Evolutionary conservation across 192 early-diverging fungal genomes (phyloP).

Genomic region (Haplosporangium gracile): DNA sequence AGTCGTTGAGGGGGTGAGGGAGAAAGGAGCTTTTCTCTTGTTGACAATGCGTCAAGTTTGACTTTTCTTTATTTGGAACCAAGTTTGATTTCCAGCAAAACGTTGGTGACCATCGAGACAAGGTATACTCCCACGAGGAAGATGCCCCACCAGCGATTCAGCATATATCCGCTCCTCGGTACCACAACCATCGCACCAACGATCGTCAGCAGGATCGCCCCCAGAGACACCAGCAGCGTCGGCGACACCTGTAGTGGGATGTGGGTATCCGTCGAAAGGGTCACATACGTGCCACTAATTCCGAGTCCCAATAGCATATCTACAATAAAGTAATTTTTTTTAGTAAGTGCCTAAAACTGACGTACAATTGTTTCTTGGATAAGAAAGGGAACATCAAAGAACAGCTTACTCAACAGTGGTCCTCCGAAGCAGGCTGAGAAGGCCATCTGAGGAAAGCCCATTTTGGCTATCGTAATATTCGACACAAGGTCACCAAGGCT

Average conservation of each 20-base stretch:
- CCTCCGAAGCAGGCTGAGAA: slow-evolving; percentile 94
- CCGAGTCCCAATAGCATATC: slow-evolving; percentile 89
- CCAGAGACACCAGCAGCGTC: slow-evolving; percentile 77
- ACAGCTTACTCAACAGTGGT: slow-evolving; percentile 84
- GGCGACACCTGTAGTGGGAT: slow-evolving; percentile 73
- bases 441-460: slow-evolving; percentile 95
- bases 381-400: no score
- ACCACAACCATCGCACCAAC: slow-evolving; percentile 70
- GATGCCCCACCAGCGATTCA: slow-evolving; percentile 71
- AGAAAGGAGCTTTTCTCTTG: not conserved
- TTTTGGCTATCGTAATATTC: slow-evolving; percentile 90
- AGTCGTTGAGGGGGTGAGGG: not conserved
- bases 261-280: slow-evolving; percentile 58
- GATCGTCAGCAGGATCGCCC: slow-evolving; percentile 70
- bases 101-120: slow-evolving; percentile 72
- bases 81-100: slow-evolving; percentile 64
- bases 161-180: slow-evolving; percentile 71
- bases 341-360: not conserved
- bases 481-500: slow-evolving; percentile 93
- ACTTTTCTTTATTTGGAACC: not conserved
- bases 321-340: slow-evolving; percentile 24
- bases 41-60: not conserved
- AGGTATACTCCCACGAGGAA: slow-evolving; percentile 69
- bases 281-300: slow-evolving; percentile 75
- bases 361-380: not conserved